phyloP scores from a whole-genome alignment of 176 grass and related monocot species.

The Coix lacrymajobi region DNA sequence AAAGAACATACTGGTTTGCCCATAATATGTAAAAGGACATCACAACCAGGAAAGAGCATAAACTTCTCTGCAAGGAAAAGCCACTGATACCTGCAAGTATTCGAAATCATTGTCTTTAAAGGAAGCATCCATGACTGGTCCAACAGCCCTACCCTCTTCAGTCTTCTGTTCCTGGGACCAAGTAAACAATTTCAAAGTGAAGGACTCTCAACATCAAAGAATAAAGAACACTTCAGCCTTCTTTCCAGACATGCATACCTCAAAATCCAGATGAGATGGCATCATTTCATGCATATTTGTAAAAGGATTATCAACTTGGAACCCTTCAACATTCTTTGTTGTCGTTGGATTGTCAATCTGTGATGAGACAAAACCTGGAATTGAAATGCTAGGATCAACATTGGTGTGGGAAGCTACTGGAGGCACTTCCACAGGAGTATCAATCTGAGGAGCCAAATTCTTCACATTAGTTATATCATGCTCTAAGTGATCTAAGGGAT shows the following conservation, averaged over 20 bases:
- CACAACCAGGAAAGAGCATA: constrained; percentile 12
- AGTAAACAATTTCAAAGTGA: constrained; percentile 15
- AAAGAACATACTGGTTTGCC: neutral
- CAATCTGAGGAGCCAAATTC: constrained; percentile 42
- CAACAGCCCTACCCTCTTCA: constrained; percentile 48
- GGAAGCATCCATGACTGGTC: constrained; percentile 55
- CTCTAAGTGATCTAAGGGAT: constrained; percentile 31
- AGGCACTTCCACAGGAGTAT: constrained; percentile 45
- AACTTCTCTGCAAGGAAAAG: constrained; percentile 17
- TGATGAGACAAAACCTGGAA: constrained; percentile 44
- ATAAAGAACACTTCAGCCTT: neutral
- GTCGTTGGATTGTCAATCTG: constrained; percentile 27
- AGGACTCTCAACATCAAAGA: neutral
- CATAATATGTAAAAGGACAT: constrained; percentile 15
- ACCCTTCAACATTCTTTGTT: constrained; percentile 47
- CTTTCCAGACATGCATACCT: constrained; percentile 50
- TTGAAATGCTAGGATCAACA: constrained; percentile 29
- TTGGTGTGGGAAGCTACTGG: constrained; percentile 39
- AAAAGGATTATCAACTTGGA: constrained; percentile 88
- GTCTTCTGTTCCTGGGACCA: constrained; percentile 61
- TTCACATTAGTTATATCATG: constrained; percentile 31
- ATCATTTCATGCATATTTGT: constrained; percentile 63
- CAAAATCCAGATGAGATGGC: constrained; percentile 58
- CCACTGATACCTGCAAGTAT: constrained; percentile 79
- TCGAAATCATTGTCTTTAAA: constrained; percentile 73